Conservation (phyloP, 306 rosid genomes). For the Calophaca sinica region DNA sequence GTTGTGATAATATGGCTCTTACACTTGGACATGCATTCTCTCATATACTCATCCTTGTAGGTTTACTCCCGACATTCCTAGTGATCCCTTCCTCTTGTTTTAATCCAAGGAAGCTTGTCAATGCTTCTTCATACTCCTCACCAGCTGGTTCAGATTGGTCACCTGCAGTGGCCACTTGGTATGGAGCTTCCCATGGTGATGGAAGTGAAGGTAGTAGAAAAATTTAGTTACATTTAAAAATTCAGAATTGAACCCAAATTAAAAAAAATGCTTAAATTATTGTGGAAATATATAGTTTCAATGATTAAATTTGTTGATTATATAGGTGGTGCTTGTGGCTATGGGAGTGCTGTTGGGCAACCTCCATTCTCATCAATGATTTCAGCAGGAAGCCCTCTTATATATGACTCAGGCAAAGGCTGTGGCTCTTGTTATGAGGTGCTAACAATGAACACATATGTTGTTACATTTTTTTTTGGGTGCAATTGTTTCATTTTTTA, state of each 20-base stretch:
- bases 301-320: background rate
- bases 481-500: too few species aligned
- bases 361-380: constrained; percentile 67
- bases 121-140: constrained; percentile 45
- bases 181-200: constrained; percentile 64
- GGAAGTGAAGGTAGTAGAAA: constrained; percentile 66
- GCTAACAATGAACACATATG: background rate
- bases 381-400: constrained; percentile 71
- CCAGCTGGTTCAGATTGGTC: constrained; percentile 54
- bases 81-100: constrained; percentile 53
- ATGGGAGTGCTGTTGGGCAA: constrained; percentile 59
- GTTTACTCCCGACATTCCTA: constrained; percentile 39
- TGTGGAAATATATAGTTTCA: background rate
- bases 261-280: background rate
- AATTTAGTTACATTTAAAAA: too few species aligned
- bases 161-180: constrained; percentile 67
- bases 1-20: constrained; percentile 43
- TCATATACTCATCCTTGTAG: background rate
- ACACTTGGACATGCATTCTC: constrained; percentile 19
- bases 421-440: constrained; percentile 94
- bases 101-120: constrained; percentile 52
- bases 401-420: constrained; percentile 68
- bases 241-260: too few species aligned
- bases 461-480: background rate
- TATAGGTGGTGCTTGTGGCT: constrained; percentile 90